Evolutionary conservation across 371 early-diverging fungal species (phyloP).

Genomic region (Batrachochytrium dendrobatidis): DNA sequence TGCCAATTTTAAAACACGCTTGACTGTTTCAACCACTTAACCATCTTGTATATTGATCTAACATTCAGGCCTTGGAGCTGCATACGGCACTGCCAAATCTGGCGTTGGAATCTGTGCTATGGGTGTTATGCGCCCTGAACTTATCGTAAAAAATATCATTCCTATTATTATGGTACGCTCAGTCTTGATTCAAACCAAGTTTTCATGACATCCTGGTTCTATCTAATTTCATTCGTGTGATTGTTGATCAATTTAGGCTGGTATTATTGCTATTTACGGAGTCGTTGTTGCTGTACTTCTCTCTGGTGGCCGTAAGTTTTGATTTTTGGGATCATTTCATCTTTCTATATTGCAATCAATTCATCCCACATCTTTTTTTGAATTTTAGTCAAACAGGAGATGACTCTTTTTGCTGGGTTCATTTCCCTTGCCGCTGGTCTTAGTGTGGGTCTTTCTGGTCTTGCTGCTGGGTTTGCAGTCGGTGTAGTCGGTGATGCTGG

Average conservation of each 20-base stretch:
- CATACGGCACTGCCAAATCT: constrained; percentile 96
- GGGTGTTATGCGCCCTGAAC: constrained; percentile 91
- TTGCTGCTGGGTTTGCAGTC: constrained; percentile 95
- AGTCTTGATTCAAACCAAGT: background rate
- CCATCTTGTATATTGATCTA: background rate
- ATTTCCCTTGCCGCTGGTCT: constrained; percentile 92
- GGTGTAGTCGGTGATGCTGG: constrained; percentile 94
- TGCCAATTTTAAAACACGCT: background rate
- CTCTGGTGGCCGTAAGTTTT: constrained; percentile 56
- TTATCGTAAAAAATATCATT: constrained; percentile 80
- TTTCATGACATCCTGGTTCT: background rate
- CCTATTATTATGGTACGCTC: constrained; percentile 84
- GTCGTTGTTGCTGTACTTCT: constrained; percentile 90
- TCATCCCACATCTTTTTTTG: too few relatives aligned
- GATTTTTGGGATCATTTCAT: background rate
- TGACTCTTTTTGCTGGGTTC: constrained; percentile 64
- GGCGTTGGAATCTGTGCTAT: constrained; percentile 93
- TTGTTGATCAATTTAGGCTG: constrained; percentile 48
- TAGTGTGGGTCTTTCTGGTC: constrained; percentile 83
- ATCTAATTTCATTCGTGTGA: background rate
- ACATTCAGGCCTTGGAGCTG: constrained; percentile 66
- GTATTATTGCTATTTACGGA: constrained; percentile 97
- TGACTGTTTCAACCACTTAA: background rate
- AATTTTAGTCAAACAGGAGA: constrained; percentile 26
- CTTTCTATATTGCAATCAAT: background rate